phyloP scores from a whole-genome alignment of 208 protist genomes.

The Angomonas ambiguus region DNA sequence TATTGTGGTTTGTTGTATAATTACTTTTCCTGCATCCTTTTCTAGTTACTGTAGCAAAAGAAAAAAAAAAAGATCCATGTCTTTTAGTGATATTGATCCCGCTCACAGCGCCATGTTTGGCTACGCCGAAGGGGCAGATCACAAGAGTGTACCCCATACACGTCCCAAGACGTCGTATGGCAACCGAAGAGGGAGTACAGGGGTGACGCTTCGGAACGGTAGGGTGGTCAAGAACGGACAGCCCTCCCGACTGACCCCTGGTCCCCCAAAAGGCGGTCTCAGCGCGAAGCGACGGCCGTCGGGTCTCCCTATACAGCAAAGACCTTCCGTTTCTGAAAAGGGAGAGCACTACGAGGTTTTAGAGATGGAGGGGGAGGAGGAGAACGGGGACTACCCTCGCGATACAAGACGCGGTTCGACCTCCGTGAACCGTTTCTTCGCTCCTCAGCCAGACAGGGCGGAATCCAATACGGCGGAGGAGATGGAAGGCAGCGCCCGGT shows the following conservation, averaged over 20 bases:
- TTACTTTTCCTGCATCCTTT: background rate
- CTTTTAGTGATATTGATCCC: slow-evolving; percentile 1
- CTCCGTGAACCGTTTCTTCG: background rate
- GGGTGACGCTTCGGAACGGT: background rate
- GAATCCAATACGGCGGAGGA: background rate
- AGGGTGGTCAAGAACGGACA: background rate
- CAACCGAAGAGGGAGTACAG: background rate
- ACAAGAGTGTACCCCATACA: background rate
- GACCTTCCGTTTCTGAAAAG: background rate
- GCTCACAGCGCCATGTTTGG: slow-evolving; percentile 13
- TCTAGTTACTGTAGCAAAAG: background rate
- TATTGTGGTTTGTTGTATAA: background rate
- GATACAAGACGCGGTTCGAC: background rate
- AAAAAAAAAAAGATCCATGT: slow-evolving; percentile 6
- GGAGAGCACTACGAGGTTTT: too few species aligned
- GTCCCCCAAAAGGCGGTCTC: background rate
- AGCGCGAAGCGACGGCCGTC: background rate
- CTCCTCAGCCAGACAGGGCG: too few species aligned
- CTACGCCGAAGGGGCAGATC: slow-evolving; percentile 5
- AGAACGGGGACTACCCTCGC: background rate
- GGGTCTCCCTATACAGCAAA: background rate
- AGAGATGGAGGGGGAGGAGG: background rate
- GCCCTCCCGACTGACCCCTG: background rate
- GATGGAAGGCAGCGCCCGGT: background rate
- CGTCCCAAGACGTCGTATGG: slow-evolving; percentile 9